Conservation (phyloP, 83 land plant genomes). For the Diphasiastrum complanatum region DNA sequence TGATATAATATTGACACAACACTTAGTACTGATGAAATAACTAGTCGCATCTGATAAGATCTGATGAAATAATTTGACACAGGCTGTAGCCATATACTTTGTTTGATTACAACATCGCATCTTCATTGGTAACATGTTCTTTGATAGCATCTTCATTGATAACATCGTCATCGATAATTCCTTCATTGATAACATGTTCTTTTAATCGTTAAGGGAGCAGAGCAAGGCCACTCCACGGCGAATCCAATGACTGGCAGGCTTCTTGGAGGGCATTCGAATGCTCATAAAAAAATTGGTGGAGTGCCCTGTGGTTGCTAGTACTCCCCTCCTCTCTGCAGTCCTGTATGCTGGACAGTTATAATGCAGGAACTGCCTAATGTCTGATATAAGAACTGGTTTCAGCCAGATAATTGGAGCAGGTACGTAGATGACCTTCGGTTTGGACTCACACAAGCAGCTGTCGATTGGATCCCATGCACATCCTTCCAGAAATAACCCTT, state of each 20-base stretch:
- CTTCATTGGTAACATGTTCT: too few relatives aligned
- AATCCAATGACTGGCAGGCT: constrained; percentile 33
- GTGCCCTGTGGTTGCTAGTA: constrained; percentile 41
- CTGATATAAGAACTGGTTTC: constrained; percentile 23
- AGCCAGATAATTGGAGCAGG: constrained; percentile 34
- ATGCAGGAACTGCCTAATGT: constrained; percentile 11
- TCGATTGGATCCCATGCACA: constrained; percentile 37
- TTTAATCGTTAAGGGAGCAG: constrained; percentile 31
- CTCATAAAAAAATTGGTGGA: constrained; percentile 38
- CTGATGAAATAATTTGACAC: too few relatives aligned
- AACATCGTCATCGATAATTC: too few relatives aligned
- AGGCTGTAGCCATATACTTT: too few relatives aligned
- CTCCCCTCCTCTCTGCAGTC: constrained; percentile 38
- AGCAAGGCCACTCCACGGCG: constrained; percentile 40
- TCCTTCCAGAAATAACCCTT: constrained; percentile 33
- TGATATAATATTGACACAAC: too few relatives aligned
- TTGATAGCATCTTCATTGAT: too few relatives aligned
- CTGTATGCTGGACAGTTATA: constrained; percentile 40
- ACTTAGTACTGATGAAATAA: too few relatives aligned
- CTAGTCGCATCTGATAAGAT: too few relatives aligned
- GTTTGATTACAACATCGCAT: too few relatives aligned
- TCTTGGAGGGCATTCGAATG: constrained; percentile 28
- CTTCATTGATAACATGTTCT: too few relatives aligned
- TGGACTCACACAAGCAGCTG: constrained; percentile 33
- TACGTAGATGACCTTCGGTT: constrained; percentile 35